These are phyloP conservation scores for Colletotrichum sidae DNA, from an alignment of 2,329 filamentous ascomycete genomes.

Conservation along the genomic window DNA sequence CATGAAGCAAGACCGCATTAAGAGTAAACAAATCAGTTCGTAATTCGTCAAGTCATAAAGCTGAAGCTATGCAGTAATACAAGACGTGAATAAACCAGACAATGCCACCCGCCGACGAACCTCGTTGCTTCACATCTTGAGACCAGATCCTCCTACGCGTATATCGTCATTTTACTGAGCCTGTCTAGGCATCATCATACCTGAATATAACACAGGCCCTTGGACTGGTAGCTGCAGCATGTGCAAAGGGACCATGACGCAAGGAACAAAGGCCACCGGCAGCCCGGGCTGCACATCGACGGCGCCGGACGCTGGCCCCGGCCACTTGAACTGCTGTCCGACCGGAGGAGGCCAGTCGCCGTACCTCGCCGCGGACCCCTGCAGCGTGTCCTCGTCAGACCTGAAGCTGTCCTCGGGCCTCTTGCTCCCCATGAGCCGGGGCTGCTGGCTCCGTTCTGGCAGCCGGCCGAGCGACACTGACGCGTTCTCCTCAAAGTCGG, in stretches of 20 bases:
- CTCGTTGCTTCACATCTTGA: not conserved
- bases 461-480: not conserved
- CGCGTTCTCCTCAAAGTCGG: constrained; percentile 7
- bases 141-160: not conserved
- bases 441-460: not conserved
- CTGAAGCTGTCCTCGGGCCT: not conserved
- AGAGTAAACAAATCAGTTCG: too few relatives aligned
- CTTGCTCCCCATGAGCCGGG: not conserved
- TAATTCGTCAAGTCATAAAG: too few relatives aligned
- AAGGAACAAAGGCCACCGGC: constrained; percentile 10
- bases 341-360: not conserved
- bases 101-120: too few relatives aligned
- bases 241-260: constrained; percentile 13
- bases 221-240: constrained; percentile 1
- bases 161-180: not conserved
- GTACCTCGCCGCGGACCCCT: not conserved
- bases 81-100: too few relatives aligned
- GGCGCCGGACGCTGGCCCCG: not conserved
- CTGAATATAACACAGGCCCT: not conserved
- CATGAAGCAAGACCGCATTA: too few relatives aligned
- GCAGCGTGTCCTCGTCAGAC: not conserved
- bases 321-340: not conserved
- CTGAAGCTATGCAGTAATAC: too few relatives aligned
- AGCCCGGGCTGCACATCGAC: not conserved
- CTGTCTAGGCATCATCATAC: not conserved